phyloP scores from a whole-genome alignment of 2,329 filamentous ascomycete genomes.

The Verticillium alfalfae region DNA sequence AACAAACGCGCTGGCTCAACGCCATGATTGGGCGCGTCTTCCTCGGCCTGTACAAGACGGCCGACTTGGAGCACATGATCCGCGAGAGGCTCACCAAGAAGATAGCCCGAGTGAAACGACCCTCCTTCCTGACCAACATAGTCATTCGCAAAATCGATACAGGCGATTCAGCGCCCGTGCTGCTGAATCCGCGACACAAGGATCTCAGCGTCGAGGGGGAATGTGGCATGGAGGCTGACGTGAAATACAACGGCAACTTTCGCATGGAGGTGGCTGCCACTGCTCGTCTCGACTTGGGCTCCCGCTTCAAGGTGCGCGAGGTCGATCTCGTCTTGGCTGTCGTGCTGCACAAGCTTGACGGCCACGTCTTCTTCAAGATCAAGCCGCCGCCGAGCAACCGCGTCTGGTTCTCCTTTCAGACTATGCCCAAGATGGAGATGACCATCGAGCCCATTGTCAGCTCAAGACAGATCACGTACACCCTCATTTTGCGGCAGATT shows the following conservation, averaged over 20 bases:
- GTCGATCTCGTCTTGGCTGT: constrained; percentile 85
- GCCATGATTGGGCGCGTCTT: constrained; percentile 85
- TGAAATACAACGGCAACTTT: constrained; percentile 86
- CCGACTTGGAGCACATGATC: constrained; percentile 73
- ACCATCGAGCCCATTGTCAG: constrained; percentile 95
- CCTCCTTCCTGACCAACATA: constrained; percentile 81
- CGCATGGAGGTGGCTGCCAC: constrained; percentile 88
- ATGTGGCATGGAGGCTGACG: constrained; percentile 77
- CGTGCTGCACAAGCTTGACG: constrained; percentile 77
- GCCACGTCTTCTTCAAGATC: constrained; percentile 77
- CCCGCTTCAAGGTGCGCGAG: constrained; percentile 83
- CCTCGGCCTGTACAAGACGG: constrained; percentile 78
- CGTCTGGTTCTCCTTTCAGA: constrained; percentile 91
- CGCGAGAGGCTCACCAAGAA: constrained; percentile 90
- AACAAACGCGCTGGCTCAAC: constrained; percentile 91
- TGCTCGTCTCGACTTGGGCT: constrained; percentile 82
- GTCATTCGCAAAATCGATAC: constrained; percentile 78
- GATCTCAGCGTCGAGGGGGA: constrained; percentile 91
- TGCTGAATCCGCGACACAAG: constrained; percentile 82
- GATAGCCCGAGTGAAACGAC: constrained; percentile 88
- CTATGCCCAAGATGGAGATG: constrained; percentile 90
- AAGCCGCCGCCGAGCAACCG: constrained; percentile 95
- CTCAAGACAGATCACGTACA: constrained; percentile 91
- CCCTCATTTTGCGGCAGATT: constrained; percentile 84
- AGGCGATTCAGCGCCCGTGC: constrained; percentile 78